A percentile compares a stretch with the other conserved stretches of the same genome.
Conservation (phyloP, 2,329 filamentous ascomycete genomes). For the Pleomassaria siparia region DNA sequence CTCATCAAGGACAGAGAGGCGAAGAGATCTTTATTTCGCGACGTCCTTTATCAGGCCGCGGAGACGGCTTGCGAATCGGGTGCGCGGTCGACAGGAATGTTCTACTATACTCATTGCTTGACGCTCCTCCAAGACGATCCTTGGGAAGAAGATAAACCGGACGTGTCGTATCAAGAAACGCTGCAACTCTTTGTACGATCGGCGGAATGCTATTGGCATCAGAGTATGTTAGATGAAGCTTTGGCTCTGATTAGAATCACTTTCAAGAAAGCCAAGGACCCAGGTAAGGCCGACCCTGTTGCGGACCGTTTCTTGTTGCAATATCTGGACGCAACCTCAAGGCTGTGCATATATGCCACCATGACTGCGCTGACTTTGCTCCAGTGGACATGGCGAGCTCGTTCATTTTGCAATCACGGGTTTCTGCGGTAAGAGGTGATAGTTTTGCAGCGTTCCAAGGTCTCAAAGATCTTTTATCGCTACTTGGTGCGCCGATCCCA, state of each 20-base stretch:
- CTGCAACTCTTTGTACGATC: slow-evolving; percentile 69
- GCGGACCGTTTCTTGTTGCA: neutral
- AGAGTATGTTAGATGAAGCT: slow-evolving; percentile 70
- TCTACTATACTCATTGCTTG: slow-evolving; percentile 77
- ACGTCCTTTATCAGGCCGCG: slow-evolving; percentile 77
- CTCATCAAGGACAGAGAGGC: slow-evolving; percentile 69
- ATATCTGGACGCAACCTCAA: neutral
- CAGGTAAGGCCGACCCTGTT: slow-evolving; percentile 29
- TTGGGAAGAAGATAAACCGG: slow-evolving; percentile 70
- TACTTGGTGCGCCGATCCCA: slow-evolving; percentile 67
- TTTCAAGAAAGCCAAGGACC: slow-evolving; percentile 68
- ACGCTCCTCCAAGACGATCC: slow-evolving; percentile 75
- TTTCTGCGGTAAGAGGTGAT: slow-evolving; percentile 74
- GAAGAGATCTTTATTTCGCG: slow-evolving; percentile 67
- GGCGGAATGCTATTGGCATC: slow-evolving; percentile 80
- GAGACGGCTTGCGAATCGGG: slow-evolving; percentile 78
- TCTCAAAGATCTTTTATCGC: slow-evolving; percentile 67
- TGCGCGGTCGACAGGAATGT: slow-evolving; percentile 76
- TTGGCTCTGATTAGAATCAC: slow-evolving; percentile 69
- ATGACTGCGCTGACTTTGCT: neutral
- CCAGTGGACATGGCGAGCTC: slow-evolving; percentile 77
- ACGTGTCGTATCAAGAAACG: slow-evolving; percentile 85
- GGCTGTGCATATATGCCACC: neutral
- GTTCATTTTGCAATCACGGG: slow-evolving; percentile 79
- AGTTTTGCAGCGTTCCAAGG: slow-evolving; percentile 67